phyloP scores from a whole-genome alignment of 768 basidiomycete species.

The Leucocoprinus birnbaumii region DNA sequence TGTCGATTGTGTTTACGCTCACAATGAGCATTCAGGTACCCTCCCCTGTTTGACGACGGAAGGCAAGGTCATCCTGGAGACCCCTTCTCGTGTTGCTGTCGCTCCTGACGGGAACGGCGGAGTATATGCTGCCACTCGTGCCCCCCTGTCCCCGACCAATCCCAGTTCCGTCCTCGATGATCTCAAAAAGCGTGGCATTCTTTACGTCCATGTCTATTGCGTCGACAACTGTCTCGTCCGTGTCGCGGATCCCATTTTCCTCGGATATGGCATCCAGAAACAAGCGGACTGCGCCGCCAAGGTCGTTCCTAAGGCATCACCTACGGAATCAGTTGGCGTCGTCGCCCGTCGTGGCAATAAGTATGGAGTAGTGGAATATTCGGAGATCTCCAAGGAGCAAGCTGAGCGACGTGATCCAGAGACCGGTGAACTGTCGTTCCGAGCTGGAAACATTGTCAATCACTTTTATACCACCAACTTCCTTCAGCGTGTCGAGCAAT shows the following conservation, averaged over 20 bases:
- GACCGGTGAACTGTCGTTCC: constrained; percentile 80
- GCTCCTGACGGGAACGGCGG: constrained; percentile 99
- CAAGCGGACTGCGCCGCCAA: constrained; percentile 92
- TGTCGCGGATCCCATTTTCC: constrained; percentile 95
- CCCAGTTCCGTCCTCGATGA: constrained; percentile 81
- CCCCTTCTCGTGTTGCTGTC: constrained; percentile 77
- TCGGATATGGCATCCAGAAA: constrained; percentile 90
- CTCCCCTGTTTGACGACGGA: constrained; percentile 93
- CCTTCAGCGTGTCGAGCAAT: constrained; percentile 71
- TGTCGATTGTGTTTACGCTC: constrained; percentile 11
- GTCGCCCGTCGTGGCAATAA: constrained; percentile 81
- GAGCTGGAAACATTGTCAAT: constrained; percentile 96
- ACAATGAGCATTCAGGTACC: constrained; percentile 56
- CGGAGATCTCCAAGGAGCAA: constrained; percentile 88
- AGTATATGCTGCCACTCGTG: constrained; percentile 89
- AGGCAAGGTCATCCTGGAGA: constrained; percentile 89
- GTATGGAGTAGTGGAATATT: constrained; percentile 95
- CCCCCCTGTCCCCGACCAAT: constrained; percentile 60
- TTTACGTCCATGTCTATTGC: constrained; percentile 93
- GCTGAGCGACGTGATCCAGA: constrained; percentile 69
- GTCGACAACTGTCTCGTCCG: constrained; percentile 99
- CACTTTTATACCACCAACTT: constrained; percentile 94
- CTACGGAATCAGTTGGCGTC: constrained; percentile 94
- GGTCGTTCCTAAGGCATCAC: constrained; percentile 86
- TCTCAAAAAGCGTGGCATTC: constrained; percentile 68